These are phyloP conservation scores for Debaryomyces castellii DNA, from an alignment of 805 yeast genomes.

Conservation along the genomic window DNA sequence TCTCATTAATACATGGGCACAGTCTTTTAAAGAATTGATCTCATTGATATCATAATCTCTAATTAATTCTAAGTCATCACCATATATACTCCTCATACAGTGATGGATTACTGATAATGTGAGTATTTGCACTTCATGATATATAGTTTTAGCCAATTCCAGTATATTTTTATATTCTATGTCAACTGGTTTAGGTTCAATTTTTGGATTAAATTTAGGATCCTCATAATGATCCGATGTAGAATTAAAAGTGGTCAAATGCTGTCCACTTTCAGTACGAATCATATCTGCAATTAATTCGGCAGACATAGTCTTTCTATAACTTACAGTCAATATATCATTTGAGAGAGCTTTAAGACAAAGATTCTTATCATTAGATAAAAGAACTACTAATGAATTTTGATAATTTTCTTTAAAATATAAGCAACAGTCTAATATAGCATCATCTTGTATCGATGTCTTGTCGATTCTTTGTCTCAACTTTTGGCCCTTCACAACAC, in stretches of 20 bases:
- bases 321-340: constrained; percentile 62
- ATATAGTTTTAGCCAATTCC: not conserved
- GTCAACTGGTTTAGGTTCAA: not conserved
- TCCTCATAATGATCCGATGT: not conserved
- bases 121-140: constrained; percentile 38
- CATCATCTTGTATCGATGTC: constrained; percentile 61
- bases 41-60: constrained; percentile 42
- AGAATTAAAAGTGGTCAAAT: constrained; percentile 6
- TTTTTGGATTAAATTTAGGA: not conserved
- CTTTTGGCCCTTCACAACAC: constrained; percentile 65
- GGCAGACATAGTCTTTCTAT: constrained; percentile 44
- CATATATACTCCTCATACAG: constrained; percentile 56
- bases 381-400: constrained; percentile 48
- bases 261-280: constrained; percentile 28
- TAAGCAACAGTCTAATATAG: constrained; percentile 82
- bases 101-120: constrained; percentile 47
- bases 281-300: constrained; percentile 41
- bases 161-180: not conserved
- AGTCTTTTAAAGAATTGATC: constrained; percentile 38
- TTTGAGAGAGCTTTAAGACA: constrained; percentile 76
- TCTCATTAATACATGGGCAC: constrained; percentile 41
- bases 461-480: constrained; percentile 51
- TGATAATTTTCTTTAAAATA: constrained; percentile 48
- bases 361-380: constrained; percentile 83
- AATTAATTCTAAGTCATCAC: constrained; percentile 52